These are phyloP conservation scores for Diatrype stigma DNA, from an alignment of 2,329 filamentous ascomycete species.

Conservation along the genomic window DNA sequence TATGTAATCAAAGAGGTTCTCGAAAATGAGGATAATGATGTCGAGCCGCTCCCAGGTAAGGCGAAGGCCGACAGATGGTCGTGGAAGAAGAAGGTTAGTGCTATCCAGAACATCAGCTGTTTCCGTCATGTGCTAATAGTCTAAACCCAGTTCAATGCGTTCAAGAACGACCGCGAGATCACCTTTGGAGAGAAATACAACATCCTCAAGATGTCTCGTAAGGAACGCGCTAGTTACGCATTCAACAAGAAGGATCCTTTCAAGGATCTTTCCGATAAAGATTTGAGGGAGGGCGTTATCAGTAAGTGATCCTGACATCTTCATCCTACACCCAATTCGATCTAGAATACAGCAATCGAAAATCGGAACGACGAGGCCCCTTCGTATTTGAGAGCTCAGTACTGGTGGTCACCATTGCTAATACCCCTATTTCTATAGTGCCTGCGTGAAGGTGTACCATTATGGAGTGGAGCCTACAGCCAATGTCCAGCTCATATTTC, in stretches of 20 bases:
- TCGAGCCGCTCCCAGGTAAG: slow-evolving; percentile 11
- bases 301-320: slow-evolving; percentile 12
- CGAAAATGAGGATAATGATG: slow-evolving; percentile 1
- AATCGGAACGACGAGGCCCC: too few relatives aligned
- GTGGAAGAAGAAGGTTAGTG: slow-evolving; percentile 18
- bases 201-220: slow-evolving; percentile 17
- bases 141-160: slow-evolving; percentile 13
- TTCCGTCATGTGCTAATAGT: neutral
- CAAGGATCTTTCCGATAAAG: slow-evolving; percentile 15
- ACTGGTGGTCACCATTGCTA: neutral
- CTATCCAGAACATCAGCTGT: neutral
- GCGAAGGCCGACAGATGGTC: slow-evolving; percentile 16
- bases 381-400: too few relatives aligned
- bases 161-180: slow-evolving; percentile 13
- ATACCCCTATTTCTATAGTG: neutral
- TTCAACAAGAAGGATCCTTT: slow-evolving; percentile 19
- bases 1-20: slow-evolving; percentile 8
- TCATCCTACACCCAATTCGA: slow-evolving; percentile 1
- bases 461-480: neutral
- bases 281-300: slow-evolving; percentile 14
- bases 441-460: neutral
- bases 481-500: too few relatives aligned
- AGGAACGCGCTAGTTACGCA: slow-evolving; percentile 13
- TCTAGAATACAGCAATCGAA: neutral
- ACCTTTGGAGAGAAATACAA: slow-evolving; percentile 15